Conservation (phyloP, 257 asterid genomes). For the Nyctanthes arbortristis region DNA sequence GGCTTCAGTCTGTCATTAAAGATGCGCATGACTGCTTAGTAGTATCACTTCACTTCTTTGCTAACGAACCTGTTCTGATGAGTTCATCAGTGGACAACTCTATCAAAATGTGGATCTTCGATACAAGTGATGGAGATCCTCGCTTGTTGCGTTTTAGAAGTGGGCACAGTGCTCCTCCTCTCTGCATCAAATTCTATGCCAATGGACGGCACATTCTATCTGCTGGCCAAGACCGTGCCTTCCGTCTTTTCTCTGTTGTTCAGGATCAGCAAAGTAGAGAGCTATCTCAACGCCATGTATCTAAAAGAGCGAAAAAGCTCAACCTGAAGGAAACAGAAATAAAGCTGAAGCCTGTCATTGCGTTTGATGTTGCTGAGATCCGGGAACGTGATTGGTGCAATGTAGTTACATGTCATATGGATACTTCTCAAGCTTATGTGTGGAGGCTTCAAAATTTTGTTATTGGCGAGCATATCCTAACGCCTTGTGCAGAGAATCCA, state of each 20-base stretch:
- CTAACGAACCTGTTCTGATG: conserved; percentile 84
- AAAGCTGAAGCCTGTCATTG: conserved; percentile 82
- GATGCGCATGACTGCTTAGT: conserved; percentile 81
- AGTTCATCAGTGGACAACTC: conserved; percentile 90
- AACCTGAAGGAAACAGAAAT: conserved; percentile 73
- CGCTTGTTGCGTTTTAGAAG: conserved; percentile 84
- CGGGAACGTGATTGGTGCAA: conserved; percentile 97
- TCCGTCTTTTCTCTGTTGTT: conserved; percentile 80
- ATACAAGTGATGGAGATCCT: conserved; percentile 82
- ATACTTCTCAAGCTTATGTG: conserved; percentile 74
- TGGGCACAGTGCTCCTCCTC: conserved; percentile 95
- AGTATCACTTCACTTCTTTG: conserved; percentile 82
- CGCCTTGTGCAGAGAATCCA: conserved; percentile 64
- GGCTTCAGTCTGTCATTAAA: conserved; percentile 70
- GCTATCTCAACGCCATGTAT: conserved; percentile 81
- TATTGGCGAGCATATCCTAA: conserved; percentile 85
- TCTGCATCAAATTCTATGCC: conserved; percentile 80
- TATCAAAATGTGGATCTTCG: conserved; percentile 91
- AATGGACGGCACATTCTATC: conserved; percentile 90
- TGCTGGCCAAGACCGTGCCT: conserved; percentile 95
- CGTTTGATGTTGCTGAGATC: conserved; percentile 93
- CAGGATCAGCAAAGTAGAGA: conserved; percentile 97
- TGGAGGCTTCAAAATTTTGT: conserved; percentile 98
- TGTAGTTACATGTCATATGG: conserved; percentile 91
- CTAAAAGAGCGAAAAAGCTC: conserved; percentile 80